phyloP scores from a whole-genome alignment of 2,329 filamentous ascomycete genomes.

The Pseudocercospora eumusae region DNA sequence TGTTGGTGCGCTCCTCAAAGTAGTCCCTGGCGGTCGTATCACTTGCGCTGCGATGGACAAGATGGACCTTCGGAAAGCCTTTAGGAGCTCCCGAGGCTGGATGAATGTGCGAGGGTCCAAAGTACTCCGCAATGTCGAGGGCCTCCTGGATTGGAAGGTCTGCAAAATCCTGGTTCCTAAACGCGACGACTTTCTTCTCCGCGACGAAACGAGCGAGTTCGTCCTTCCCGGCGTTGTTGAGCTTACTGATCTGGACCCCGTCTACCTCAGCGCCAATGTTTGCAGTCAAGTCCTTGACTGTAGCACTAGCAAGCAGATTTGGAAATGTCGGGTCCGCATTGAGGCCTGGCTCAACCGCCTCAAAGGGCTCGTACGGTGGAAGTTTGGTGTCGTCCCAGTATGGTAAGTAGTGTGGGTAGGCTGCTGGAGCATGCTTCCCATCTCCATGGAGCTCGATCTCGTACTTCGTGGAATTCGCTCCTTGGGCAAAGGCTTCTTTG shows the following conservation, averaged over 20 bases:
- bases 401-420: conserved; percentile 59
- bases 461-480: conserved; percentile 48
- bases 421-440: conserved; percentile 55
- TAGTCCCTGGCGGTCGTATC: conserved; percentile 63
- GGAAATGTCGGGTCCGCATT: conserved; percentile 70
- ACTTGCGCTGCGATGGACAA: conserved; percentile 71
- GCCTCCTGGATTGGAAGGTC: conserved; percentile 69
- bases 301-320: conserved; percentile 63
- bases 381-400: conserved; percentile 50
- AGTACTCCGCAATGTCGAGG: conserved; percentile 70
- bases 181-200: conserved; percentile 75
- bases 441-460: conserved; percentile 58
- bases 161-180: conserved; percentile 69
- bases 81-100: conserved; percentile 74
- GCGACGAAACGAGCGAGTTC: conserved; percentile 75
- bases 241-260: conserved; percentile 69
- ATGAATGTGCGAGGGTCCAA: conserved; percentile 79
- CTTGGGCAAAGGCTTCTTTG: conserved; percentile 49
- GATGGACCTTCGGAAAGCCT: conserved; percentile 72
- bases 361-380: conserved; percentile 66
- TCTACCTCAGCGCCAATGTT: conserved; percentile 72
- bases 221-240: conserved; percentile 70
- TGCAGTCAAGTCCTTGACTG: conserved; percentile 65
- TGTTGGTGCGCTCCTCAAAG: conserved; percentile 69
- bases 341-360: conserved; percentile 73